These are phyloP conservation scores for Hypericum androsaemum DNA, from an alignment of 345 rosid species.

Conservation along the genomic window DNA sequence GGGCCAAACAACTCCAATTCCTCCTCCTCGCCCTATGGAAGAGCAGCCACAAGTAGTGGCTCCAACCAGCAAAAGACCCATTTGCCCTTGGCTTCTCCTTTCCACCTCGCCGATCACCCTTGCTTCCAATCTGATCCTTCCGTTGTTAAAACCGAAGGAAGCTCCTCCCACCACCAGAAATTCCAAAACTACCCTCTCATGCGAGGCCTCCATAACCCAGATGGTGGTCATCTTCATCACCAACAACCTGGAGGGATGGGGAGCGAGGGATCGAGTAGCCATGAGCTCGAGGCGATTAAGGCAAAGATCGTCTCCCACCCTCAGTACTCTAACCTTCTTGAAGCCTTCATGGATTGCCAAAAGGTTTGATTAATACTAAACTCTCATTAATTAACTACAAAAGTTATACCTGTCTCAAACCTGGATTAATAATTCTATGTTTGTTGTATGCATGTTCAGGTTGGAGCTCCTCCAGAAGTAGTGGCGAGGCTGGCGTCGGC, in stretches of 20 bases:
- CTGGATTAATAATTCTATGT: too few relatives aligned
- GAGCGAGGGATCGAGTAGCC: constrained; percentile 4
- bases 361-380: constrained; percentile 34
- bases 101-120: constrained; percentile 27
- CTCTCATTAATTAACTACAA: too few relatives aligned
- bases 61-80: constrained; percentile 25
- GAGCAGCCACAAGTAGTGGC: constrained; percentile 15
- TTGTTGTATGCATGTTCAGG: constrained; percentile 23
- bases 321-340: constrained; percentile 71
- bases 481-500: constrained; percentile 58
- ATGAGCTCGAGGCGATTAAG: constrained; percentile 66
- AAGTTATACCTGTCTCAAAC: too few relatives aligned
- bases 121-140: constrained; percentile 51
- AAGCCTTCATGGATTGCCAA: constrained; percentile 95
- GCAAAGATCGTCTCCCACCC: constrained; percentile 94
- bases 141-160: constrained; percentile 69
- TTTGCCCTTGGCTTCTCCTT: constrained; percentile 22
- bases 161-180: constrained; percentile 37
- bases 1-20: constrained; percentile 19
- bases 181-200: constrained; percentile 46
- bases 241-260: constrained; percentile 5
- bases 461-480: constrained; percentile 93
- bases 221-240: constrained; percentile 29
- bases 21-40: constrained; percentile 40
- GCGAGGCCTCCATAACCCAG: constrained; percentile 31